phyloP scores from a whole-genome alignment of 495 filamentous ascomycete genomes.

The Staphylotrichum longicolle region DNA sequence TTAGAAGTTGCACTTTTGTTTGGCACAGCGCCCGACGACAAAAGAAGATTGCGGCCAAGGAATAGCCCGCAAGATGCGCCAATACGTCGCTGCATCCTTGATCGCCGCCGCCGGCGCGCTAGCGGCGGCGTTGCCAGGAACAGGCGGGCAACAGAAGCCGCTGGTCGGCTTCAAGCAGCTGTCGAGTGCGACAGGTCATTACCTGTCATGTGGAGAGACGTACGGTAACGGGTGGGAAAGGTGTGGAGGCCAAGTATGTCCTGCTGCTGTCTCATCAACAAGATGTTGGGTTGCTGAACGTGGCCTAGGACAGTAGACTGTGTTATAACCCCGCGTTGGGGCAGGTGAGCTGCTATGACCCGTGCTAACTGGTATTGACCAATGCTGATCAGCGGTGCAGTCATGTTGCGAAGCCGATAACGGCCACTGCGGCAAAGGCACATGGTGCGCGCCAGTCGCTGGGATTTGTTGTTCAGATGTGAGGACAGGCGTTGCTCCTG shows the following conservation, averaged over 20 bases:
- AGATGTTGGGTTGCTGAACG: not conserved
- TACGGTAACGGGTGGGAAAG: constrained; percentile 37
- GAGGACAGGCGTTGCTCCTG: constrained; percentile 8
- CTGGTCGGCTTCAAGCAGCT: too few species aligned
- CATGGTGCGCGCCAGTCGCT: constrained; percentile 42
- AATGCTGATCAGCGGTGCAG: constrained; percentile 23
- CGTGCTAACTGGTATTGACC: not conserved
- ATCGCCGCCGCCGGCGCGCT: too few species aligned
- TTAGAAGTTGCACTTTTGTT: too few species aligned
- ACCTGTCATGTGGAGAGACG: constrained; percentile 25
- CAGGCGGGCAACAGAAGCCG: too few species aligned
- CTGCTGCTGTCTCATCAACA: not conserved
- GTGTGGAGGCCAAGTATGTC: constrained; percentile 34
- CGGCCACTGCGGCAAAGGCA: constrained; percentile 39
- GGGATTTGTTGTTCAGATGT: constrained; percentile 45
- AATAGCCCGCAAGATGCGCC: too few species aligned
- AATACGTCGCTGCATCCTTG: too few species aligned
- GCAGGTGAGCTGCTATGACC: constrained; percentile 29
- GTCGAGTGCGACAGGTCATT: too few species aligned
- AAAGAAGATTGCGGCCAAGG: too few species aligned
- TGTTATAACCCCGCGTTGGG: constrained; percentile 40
- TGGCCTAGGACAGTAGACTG: constrained; percentile 26
- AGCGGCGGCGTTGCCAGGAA: too few species aligned
- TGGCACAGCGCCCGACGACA: too few species aligned
- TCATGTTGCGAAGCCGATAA: constrained; percentile 40